Percentiles rank a stretch among this genome's conserved stretches.
Conservation (phyloP, 2,329 filamentous ascomycete genomes). For the Cadophora sp. region DNA sequence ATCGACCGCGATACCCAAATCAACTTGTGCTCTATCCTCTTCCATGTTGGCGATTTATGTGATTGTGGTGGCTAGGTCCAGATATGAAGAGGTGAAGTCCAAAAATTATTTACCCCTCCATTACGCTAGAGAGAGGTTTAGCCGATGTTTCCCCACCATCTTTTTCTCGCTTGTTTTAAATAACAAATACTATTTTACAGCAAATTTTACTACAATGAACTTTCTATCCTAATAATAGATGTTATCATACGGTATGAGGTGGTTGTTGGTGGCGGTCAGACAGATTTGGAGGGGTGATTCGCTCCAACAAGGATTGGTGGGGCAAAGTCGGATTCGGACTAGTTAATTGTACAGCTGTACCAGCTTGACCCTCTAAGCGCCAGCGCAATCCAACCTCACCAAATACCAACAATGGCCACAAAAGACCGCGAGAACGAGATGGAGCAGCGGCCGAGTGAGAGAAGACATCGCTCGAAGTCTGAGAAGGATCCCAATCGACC, state of each 20-base stretch:
- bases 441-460: slow-evolving; percentile 41
- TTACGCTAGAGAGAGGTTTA: not conserved
- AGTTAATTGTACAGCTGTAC: too few relatives aligned
- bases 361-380: slow-evolving; percentile 33
- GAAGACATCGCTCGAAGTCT: slow-evolving; percentile 41
- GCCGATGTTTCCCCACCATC: not conserved
- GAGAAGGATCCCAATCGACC: slow-evolving; percentile 44
- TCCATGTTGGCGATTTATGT: slow-evolving; percentile 62
- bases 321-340: too few relatives aligned
- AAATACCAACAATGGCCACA: slow-evolving; percentile 36
- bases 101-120: slow-evolving; percentile 12
- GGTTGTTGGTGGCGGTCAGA: too few relatives aligned
- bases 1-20: slow-evolving; percentile 73
- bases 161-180: too few relatives aligned
- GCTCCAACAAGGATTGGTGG: too few relatives aligned
- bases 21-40: slow-evolving; percentile 73
- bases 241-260: too few relatives aligned
- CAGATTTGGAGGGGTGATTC: too few relatives aligned
- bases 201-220: too few relatives aligned
- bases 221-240: too few relatives aligned
- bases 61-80: not conserved
- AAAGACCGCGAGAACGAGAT: slow-evolving; percentile 39
- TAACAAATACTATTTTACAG: too few relatives aligned
- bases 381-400: slow-evolving; percentile 24
- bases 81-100: not conserved